Evolutionary conservation across 2,329 filamentous ascomycete genomes (phyloP).

Genomic region (Pseudogymnoascus sp.): DNA sequence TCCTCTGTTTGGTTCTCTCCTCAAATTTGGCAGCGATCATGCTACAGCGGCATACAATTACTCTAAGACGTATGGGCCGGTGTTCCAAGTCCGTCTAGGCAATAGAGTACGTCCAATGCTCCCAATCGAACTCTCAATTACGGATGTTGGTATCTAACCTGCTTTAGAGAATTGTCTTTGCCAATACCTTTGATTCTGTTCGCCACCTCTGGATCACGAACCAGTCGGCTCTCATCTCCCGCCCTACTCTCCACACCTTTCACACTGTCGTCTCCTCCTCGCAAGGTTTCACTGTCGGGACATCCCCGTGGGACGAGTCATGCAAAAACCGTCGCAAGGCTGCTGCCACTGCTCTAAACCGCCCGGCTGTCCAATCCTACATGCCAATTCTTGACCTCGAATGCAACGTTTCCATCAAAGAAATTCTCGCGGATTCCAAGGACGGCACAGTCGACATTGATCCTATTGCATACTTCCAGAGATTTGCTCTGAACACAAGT

Average conservation of each 20-base stretch:
- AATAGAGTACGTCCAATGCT: conserved; percentile 44
- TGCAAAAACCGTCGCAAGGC: conserved; percentile 71
- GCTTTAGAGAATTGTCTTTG: conserved; percentile 59
- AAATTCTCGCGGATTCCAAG: conserved; percentile 57
- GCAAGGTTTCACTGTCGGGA: conserved; percentile 74
- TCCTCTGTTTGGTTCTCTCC: conserved; percentile 53
- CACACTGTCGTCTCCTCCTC: conserved; percentile 69
- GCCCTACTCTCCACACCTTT: conserved; percentile 72
- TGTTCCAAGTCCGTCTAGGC: conserved; percentile 60
- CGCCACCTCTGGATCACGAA: conserved; percentile 69
- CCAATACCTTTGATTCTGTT: conserved; percentile 68
- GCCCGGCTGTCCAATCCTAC: conserved; percentile 66
- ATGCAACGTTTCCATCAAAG: conserved; percentile 60
- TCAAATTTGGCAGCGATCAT: conserved; percentile 51
- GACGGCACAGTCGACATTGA: conserved; percentile 57
- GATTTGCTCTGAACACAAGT: conserved; percentile 68
- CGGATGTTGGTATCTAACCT: conserved; percentile 7
- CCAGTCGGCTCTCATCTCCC: conserved; percentile 67
- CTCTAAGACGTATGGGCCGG: conserved; percentile 52
- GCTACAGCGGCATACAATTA: conserved; percentile 45
- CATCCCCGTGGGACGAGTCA: conserved; percentile 75
- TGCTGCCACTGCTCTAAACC: conserved; percentile 68
- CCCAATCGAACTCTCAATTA: neutral
- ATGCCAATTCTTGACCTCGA: conserved; percentile 78
- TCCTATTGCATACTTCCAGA: conserved; percentile 63